Percentiles rank a stretch among this genome's conserved stretches.
Conservation (phyloP, 345 rosid genomes). For the Arabidopsis suecica region DNA sequence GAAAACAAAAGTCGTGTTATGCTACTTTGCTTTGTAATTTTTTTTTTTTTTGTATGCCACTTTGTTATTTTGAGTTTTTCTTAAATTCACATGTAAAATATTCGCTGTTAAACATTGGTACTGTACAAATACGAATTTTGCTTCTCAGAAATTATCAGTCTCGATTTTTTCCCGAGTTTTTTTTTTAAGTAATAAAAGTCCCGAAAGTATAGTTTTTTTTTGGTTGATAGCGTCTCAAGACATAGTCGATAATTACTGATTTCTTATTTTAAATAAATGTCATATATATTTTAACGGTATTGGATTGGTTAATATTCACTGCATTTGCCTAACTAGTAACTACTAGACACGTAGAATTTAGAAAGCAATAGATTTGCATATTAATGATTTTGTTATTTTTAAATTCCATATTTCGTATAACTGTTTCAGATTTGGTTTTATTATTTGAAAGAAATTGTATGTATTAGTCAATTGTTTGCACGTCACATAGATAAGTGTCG, state of each 20-base stretch:
- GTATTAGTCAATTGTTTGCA: conserved; percentile 20
- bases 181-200: background rate
- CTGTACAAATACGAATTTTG: background rate
- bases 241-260: conserved; percentile 29
- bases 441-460: background rate
- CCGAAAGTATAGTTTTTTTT: background rate
- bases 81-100: conserved; percentile 16
- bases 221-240: conserved; percentile 13
- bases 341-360: conserved; percentile 20
- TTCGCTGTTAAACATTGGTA: background rate
- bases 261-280: background rate
- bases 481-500: conserved; percentile 11
- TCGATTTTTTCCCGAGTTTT: too few species aligned
- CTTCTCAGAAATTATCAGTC: background rate
- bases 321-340: conserved; percentile 25
- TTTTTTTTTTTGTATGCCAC: background rate
- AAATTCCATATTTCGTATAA: conserved; percentile 9
- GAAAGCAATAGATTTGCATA: background rate
- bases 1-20: conserved; percentile 13
- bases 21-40: background rate
- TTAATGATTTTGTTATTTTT: conserved; percentile 16
- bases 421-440: conserved; percentile 11
- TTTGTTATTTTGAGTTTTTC: conserved; percentile 2
- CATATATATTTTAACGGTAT: background rate
- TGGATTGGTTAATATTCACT: conserved; percentile 11